Conservation (phyloP, 2,329 filamentous ascomycete genomes). For the Colletotrichum paranaense region DNA sequence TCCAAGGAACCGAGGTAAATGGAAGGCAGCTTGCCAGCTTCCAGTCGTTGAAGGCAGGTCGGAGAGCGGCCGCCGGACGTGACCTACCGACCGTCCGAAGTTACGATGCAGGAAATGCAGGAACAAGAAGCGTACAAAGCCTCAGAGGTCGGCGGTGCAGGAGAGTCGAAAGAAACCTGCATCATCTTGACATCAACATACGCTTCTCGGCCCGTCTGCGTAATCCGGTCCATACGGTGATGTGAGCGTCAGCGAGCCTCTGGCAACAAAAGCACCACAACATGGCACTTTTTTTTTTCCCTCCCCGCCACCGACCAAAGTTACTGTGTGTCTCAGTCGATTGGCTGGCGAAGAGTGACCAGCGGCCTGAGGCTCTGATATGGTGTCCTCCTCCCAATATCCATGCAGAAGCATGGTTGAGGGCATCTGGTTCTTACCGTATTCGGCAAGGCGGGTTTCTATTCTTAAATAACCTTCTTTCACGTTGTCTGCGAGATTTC, state of each 20-base stretch:
- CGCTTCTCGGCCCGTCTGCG: conserved; percentile 23
- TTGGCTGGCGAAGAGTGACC: conserved; percentile 5
- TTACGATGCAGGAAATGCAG: conserved; percentile 2
- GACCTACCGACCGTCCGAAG: conserved; percentile 1
- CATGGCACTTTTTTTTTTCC: conserved; percentile 5
- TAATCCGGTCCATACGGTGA: conserved; percentile 13
- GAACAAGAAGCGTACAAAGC: conserved; percentile 12
- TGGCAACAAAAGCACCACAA: conserved; percentile 4
- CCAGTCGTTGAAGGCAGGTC: background rate
- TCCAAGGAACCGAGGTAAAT: background rate
- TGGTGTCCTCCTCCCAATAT: background rate
- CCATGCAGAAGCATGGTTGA: conserved; percentile 16
- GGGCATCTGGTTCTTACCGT: conserved; percentile 23
- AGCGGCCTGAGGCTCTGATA: conserved; percentile 20
- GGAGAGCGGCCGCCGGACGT: background rate
- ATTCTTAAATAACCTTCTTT: conserved; percentile 38
- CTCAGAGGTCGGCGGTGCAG: conserved; percentile 14
- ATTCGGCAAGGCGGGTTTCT: conserved; percentile 30
- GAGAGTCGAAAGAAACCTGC: background rate
- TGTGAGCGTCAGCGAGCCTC: conserved; percentile 3
- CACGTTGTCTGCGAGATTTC: conserved; percentile 8
- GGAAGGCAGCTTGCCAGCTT: background rate
- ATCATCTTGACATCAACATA: conserved; percentile 14
- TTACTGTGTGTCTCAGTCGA: conserved; percentile 27
- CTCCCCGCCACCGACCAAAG: background rate